These are phyloP conservation scores for Alternaria longipes DNA, from an alignment of 2,329 filamentous ascomycete genomes.

Conservation along the genomic window DNA sequence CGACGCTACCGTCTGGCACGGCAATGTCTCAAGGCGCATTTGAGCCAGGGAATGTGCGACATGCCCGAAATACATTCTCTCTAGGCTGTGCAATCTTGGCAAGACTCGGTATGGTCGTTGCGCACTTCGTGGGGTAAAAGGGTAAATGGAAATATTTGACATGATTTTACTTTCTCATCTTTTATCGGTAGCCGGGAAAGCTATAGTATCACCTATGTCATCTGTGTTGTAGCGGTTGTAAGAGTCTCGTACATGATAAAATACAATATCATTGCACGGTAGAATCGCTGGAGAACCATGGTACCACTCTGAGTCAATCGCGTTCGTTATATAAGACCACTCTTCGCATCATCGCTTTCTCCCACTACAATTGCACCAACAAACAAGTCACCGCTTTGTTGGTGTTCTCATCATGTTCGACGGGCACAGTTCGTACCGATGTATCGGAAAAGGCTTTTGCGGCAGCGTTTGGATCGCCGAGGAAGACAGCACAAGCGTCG, in stretches of 20 bases:
- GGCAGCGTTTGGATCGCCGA: constrained; percentile 29
- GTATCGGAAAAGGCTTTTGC: constrained; percentile 32
- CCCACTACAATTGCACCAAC: too few relatives aligned
- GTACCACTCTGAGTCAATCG: neutral
- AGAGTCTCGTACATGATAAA: neutral
- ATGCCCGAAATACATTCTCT: neutral
- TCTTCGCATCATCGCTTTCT: neutral
- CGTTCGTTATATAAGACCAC: neutral
- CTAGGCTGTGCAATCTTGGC: neutral
- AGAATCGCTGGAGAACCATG: neutral
- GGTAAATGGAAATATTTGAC: too few relatives aligned
- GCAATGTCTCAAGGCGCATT: neutral
- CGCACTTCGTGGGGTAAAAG: too few relatives aligned
- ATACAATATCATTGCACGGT: neutral
- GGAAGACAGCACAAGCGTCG: constrained; percentile 4
- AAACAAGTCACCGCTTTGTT: too few relatives aligned
- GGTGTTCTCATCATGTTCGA: neutral
- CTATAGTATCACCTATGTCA: neutral
- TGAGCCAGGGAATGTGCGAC: neutral
- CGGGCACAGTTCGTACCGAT: constrained; percentile 12
- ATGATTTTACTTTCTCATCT: too few relatives aligned
- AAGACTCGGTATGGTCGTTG: neutral
- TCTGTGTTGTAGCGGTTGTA: neutral
- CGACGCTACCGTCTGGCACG: neutral
- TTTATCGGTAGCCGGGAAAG: neutral